Evolutionary conservation across 495 filamentous ascomycete species (phyloP).

Genomic region (Xylaria acuta): DNA sequence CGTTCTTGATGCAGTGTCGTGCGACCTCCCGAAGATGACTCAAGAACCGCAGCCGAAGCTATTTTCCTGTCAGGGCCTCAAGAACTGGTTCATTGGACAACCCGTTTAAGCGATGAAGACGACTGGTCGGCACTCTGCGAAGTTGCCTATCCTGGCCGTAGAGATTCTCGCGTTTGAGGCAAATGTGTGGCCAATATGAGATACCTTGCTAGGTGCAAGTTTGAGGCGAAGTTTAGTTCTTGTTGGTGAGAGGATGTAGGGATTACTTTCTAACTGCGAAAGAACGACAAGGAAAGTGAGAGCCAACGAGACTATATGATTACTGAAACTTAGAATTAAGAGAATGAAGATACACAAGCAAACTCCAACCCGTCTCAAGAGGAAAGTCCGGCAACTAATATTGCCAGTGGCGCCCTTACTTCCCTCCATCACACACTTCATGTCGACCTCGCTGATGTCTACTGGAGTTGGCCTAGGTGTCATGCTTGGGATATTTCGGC

Average conservation of each 20-base stretch:
- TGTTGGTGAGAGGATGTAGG: conserved; percentile 2
- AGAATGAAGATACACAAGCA: not conserved
- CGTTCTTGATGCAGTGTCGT: conserved; percentile 42
- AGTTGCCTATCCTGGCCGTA: not conserved
- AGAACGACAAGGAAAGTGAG: not conserved
- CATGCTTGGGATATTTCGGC: conserved; percentile 27
- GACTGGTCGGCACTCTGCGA: conserved; percentile 17
- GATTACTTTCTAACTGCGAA: not conserved
- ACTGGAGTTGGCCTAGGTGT: not conserved
- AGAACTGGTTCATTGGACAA: conserved; percentile 17
- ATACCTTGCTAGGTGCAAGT: conserved; percentile 6
- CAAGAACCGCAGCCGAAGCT: conserved; percentile 38
- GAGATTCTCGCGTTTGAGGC: conserved; percentile 16
- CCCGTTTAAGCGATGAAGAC: conserved; percentile 1
- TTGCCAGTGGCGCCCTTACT: conserved; percentile 22
- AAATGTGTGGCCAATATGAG: conserved; percentile 11
- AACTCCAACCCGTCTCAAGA: conserved; percentile 13
- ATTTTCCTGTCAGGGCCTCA: conserved; percentile 24
- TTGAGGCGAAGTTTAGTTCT: conserved; percentile 12
- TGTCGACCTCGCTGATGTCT: conserved; percentile 3
- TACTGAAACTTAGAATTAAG: not conserved
- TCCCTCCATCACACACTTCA: conserved; percentile 23
- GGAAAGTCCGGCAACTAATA: conserved; percentile 32
- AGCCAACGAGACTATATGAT: not conserved
- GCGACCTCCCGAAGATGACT: conserved; percentile 44